phyloP scores from a whole-genome alignment of 2,329 filamentous ascomycete genomes.

The Rutstroemia sp. region DNA sequence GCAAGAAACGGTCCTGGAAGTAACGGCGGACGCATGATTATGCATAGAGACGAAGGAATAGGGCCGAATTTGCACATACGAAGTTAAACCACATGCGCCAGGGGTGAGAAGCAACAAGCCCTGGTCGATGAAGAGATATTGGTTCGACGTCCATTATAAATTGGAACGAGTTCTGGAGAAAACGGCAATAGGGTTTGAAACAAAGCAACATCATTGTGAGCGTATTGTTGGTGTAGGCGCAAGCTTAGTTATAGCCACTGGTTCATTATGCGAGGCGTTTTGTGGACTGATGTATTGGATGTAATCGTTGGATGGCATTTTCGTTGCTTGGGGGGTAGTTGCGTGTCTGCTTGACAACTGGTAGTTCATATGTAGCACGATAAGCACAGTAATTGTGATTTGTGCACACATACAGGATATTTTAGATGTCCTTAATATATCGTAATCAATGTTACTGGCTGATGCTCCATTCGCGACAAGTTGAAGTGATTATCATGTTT shows the following conservation, averaged over 20 bases:
- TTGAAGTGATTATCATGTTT: no score
- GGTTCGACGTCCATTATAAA: background rate
- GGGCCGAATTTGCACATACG: background rate
- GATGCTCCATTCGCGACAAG: no score
- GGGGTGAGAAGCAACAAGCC: no score
- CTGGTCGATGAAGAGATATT: background rate
- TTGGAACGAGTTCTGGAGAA: background rate
- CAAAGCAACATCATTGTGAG: background rate
- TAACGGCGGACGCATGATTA: constrained; percentile 20
- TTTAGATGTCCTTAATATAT: no score
- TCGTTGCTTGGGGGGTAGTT: background rate
- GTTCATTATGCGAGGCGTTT: background rate
- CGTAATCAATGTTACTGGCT: no score
- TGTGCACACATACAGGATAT: background rate
- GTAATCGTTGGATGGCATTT: background rate
- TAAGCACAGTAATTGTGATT: background rate
- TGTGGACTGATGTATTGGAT: background rate
- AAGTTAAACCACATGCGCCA: no score
- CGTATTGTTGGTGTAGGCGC: background rate
- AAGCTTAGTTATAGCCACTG: background rate
- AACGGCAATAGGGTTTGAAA: background rate
- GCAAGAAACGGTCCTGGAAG: constrained; percentile 22
- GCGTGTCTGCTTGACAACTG: background rate
- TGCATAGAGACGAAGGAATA: background rate
- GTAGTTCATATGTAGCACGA: background rate